These are phyloP conservation scores for Ascochyta pisi DNA, from an alignment of 2,329 filamentous ascomycete genomes.

Conservation along the genomic window DNA sequence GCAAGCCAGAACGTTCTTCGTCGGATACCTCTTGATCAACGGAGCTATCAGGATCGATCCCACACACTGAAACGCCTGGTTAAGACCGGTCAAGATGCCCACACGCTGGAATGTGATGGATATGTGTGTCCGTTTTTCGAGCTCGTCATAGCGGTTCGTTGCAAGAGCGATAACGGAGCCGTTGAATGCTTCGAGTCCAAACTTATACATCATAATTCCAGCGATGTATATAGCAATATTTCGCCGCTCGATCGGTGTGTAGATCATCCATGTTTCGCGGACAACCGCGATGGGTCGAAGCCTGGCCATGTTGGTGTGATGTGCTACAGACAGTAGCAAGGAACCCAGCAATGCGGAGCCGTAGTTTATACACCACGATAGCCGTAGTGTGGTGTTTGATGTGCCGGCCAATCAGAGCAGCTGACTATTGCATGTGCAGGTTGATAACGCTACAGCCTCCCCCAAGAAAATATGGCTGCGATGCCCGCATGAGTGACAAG, in stretches of 20 bases:
- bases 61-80: constrained; percentile 60
- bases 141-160: constrained; percentile 59
- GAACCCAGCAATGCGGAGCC: constrained; percentile 27
- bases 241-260: constrained; percentile 52
- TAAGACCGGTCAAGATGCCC: constrained; percentile 57
- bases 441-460: constrained; percentile 24
- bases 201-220: constrained; percentile 62
- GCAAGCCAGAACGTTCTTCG: constrained; percentile 54
- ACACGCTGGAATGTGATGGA: constrained; percentile 57
- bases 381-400: constrained; percentile 20
- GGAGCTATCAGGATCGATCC: constrained; percentile 60
- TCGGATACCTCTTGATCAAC: constrained; percentile 57
- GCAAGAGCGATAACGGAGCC: constrained; percentile 59
- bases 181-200: constrained; percentile 60
- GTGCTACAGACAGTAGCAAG: constrained; percentile 26
- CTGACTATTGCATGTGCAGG: constrained; percentile 29
- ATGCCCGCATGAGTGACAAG: constrained; percentile 31
- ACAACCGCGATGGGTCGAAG: constrained; percentile 32
- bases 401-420: constrained; percentile 25
- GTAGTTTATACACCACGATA: constrained; percentile 32
- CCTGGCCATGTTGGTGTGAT: constrained; percentile 24
- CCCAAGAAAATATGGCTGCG: constrained; percentile 23
- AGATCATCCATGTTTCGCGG: constrained; percentile 42
- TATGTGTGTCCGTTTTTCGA: constrained; percentile 42
- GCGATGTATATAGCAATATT: constrained; percentile 51